Evolutionary conservation across 106 monocot genomes (phyloP), one percentile per base, ranked within the genome.

Genomic region (Gastrodia elata): DNA sequence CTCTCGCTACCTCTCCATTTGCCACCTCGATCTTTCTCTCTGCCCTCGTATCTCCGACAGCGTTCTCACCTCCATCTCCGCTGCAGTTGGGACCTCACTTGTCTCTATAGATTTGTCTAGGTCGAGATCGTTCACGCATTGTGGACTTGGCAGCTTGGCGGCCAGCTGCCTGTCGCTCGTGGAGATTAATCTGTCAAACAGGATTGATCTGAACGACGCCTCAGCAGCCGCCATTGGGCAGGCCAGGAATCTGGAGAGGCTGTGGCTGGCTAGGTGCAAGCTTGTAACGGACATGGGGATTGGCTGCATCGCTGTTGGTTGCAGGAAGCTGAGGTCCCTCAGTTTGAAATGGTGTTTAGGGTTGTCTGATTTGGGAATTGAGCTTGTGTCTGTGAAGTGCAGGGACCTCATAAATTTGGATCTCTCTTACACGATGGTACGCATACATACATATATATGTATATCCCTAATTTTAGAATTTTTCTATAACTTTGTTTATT

Each of bases 261-360:
- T 93, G 38, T 75, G 74, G 74, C 65, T 93, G 78, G 70, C 75
- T 36, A 72, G 83, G 76, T 93, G 89, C 69, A 82, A 77, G 78
- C 67, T 27, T 71, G 55, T 93, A 37, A 87, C 85, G 20, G 93
- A 93, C 43, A 70, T 87, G 42, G 93, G 94, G 67, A 74, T 94
- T 59, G 87, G 80, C 8, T 84, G 85, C 75, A 75, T 94, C 57
- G 94, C 94, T 9, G 90, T 90, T 8, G 94, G 90, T 11, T 94
- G 94, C 74, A 43, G 76, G 9, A 77, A 77, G 43, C 68, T 94
- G 64, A 79, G 61, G 72, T 18, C 57, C 40, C 80, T 94, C 71
- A 78, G 76, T 40, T 79, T 94, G 78, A 90, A 81, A 24, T 82
- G 84, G 80, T 94, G 94, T 75, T 33, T 88, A 9, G 82, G 84